Percentiles rank a stretch among this genome's conserved stretches.
Conservation (phyloP, 371 early-diverging fungal species). For the Ordospora pajunii region DNA sequence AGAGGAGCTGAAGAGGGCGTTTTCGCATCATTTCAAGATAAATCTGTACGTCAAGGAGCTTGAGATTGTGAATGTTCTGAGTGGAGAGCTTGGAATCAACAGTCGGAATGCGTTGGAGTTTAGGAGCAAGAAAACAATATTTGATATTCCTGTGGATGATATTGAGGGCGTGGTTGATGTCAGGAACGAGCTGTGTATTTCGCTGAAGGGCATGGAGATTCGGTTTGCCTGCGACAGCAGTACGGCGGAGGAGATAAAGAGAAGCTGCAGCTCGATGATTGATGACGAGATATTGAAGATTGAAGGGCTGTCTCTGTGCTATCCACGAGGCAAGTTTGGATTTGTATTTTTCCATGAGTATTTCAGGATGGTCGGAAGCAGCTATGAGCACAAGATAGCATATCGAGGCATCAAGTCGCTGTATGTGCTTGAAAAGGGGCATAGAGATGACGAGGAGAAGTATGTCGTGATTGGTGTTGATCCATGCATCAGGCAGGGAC, state of each 20-base stretch:
- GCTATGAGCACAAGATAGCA: conserved; percentile 60
- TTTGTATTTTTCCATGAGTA: conserved; percentile 50
- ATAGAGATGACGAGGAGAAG: conserved; percentile 36
- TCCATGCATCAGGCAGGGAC: conserved; percentile 92
- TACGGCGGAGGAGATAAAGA: conserved; percentile 39
- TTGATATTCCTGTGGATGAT: conserved; percentile 56
- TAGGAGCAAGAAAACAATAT: conserved; percentile 46
- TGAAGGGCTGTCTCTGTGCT: conserved; percentile 40
- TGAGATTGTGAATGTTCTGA: conserved; percentile 32
- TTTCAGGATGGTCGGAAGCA: conserved; percentile 55
- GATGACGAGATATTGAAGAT: conserved; percentile 52
- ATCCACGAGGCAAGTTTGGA: conserved; percentile 59
- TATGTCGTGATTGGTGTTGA: conserved; percentile 79
- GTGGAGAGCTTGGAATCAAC: conserved; percentile 48
- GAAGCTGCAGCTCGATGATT: conserved; percentile 11
- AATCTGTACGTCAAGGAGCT: conserved; percentile 52
- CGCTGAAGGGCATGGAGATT: conserved; percentile 42
- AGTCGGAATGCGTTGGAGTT: conserved; percentile 49
- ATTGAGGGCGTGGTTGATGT: conserved; percentile 56
- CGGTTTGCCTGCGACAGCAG: conserved; percentile 44
- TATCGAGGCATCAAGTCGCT: conserved; percentile 48
- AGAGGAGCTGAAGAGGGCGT: conserved; percentile 43
- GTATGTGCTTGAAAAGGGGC: conserved; percentile 46
- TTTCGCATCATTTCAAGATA: conserved; percentile 42
- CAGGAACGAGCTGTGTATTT: conserved; percentile 51